Evolutionary conservation across 1,284 basidiomycete species (phyloP), one percentile per base, ranked within the genome.

Genomic region (Cryptococcus floricola): DNA sequence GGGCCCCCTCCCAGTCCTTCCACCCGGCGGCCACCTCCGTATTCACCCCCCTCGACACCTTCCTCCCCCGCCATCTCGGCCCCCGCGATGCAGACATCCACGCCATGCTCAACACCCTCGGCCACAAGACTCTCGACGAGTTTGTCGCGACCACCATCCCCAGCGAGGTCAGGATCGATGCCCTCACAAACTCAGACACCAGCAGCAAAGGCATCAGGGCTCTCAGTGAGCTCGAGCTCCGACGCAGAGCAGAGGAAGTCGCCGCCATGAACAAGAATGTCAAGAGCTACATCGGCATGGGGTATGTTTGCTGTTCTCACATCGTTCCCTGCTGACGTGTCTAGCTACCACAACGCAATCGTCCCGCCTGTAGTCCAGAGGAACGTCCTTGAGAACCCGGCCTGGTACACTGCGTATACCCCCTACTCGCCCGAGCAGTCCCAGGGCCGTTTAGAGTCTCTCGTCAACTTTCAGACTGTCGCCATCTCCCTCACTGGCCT

Each of bases 351-450:
- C 73, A 88, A 87, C 69, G 91, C 93, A 18, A 90, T 95, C 37
- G 89, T 95, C 4, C 93, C 93, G 7, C 88, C 90, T 13, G 91
- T 96, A 51, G 89, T 97, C 75, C 81, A 94, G 67, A 87, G 93
- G 63, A 97, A 95, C 73, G 90, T 95, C 61, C 87, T 92, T 80
- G 94, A 98, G 78, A 98, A 96, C 74, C 95, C 94, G 25, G 90
- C 88, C 10, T 98, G 95, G 95, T 98, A 98, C 78, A 98, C 94
- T 3, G 91, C 90, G 50, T 98, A 98, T 77, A 97, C 93, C 2
- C 94, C 95, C 1, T 82, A 80, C 64, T 75, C 73, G 16, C 75
- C 76, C 23, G 75, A 76, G 61, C 76, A 76, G 63, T 74, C 75
- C 37, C 77, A 77, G 65, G 74, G 91, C 52, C 92, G 95, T 59